These are phyloP conservation scores for Trichosanthes cucumerina DNA, from an alignment of 306 rosid species.

Conservation along the genomic window DNA sequence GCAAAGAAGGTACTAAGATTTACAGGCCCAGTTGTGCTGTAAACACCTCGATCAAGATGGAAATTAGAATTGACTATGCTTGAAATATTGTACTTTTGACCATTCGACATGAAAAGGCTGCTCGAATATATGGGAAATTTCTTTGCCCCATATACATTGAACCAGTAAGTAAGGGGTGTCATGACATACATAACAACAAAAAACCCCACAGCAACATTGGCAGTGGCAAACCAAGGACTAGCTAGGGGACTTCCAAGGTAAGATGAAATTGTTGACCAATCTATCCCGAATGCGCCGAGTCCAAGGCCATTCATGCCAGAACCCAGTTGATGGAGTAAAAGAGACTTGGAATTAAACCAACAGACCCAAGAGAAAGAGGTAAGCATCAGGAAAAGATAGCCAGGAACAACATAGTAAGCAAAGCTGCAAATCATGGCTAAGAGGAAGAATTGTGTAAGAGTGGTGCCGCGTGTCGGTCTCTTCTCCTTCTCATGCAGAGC, in stretches of 20 bases:
- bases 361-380: slow-evolving; percentile 70
- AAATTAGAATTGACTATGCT: slow-evolving; percentile 45
- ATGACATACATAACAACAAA: slow-evolving; percentile 49
- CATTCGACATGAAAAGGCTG: slow-evolving; percentile 46
- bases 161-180: slow-evolving; percentile 55
- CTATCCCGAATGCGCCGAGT: slow-evolving; percentile 51
- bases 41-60: slow-evolving; percentile 49
- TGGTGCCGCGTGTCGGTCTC: slow-evolving; percentile 39
- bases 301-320: slow-evolving; percentile 75
- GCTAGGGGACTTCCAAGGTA: slow-evolving; percentile 72
- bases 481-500: slow-evolving; percentile 65
- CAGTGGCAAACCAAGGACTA: slow-evolving; percentile 77
- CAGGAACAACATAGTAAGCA: slow-evolving; percentile 60
- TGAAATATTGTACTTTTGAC: slow-evolving; percentile 38
- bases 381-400: slow-evolving; percentile 40
- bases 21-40: slow-evolving; percentile 35
- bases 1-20: slow-evolving; percentile 77
- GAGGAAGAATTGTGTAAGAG: slow-evolving; percentile 50
- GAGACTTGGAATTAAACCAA: slow-evolving; percentile 53
- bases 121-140: slow-evolving; percentile 54
- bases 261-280: slow-evolving; percentile 63
- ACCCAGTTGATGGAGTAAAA: slow-evolving; percentile 57
- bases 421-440: slow-evolving; percentile 35
- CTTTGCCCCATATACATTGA: slow-evolving; percentile 41
- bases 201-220: slow-evolving; percentile 51